Base-by-base conservation (phyloP, 2,329 filamentous ascomycete species). In the Trichophyton benhamiae region DNA sequence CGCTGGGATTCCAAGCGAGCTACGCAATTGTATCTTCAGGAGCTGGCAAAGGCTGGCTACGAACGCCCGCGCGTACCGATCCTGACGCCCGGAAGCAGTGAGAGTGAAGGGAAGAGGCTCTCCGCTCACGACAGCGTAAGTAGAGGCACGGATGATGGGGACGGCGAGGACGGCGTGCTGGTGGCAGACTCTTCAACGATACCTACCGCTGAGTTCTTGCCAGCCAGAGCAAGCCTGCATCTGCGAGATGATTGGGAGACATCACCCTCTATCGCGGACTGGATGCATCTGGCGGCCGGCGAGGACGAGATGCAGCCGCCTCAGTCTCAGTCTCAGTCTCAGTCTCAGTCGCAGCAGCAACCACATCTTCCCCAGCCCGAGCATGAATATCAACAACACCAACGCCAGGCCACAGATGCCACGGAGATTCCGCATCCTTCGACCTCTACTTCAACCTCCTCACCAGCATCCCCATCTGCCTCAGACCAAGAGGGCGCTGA, bases 1-100 rank as follows among this genome's bases (percentile, higher is more conserved):
- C 76, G 78, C 38, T 83, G 80, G 78, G 79, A 80, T 59, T 79
- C 80, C 1, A 80, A 78, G 61, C 79, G 79, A 61, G 78, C 80
- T 2, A 80, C 79, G 2, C 79, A 81, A 63, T 74, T 81, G n/a
- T 83, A 81, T 67, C 69, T 83, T 3, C 77, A 81, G 61, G 75
- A 80, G 63, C 67, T 80, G 63, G 71, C 74, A 15, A 70, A 71
- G 42, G 72, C 71, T 13, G 68, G 68, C 49, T 66, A 68, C 11
- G 67, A 69, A 15, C 66, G 63, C 22, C 60, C 66, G 63, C 62
- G 67, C 61, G 41, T 64, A 20, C 61, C 63, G n/a, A 57, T 58
- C 25, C 20, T 59, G 27, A 59, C 58, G 11, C 58, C 41, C n/a
- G 38, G 57, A 57, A 66, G 57, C 63, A 59, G 58, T 22, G 58